Conservation (phyloP, 1,284 basidiomycete species). For the Hemileccinum hortonii region DNA sequence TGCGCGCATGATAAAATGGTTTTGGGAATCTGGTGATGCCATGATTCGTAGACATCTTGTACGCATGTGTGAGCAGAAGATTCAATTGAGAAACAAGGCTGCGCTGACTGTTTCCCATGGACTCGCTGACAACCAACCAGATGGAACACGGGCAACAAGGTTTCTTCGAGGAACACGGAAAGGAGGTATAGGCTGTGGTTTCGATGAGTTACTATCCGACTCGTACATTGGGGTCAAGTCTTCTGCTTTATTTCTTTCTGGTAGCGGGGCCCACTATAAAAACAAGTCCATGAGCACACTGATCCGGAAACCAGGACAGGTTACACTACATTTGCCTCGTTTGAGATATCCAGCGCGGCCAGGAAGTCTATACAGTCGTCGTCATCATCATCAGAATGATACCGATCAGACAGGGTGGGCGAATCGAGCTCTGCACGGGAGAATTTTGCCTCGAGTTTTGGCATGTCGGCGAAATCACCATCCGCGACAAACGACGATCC, state of each 20-base stretch:
- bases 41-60: conserved; percentile 16
- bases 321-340: conserved; percentile 29
- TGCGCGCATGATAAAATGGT: conserved; percentile 20
- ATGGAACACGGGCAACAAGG: conserved; percentile 22
- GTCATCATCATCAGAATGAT: conserved; percentile 20
- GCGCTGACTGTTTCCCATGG: conserved; percentile 24
- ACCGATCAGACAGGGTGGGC: neutral
- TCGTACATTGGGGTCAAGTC: conserved; percentile 26
- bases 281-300: conserved; percentile 6
- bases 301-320: neutral
- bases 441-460: conserved; percentile 9
- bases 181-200: conserved; percentile 6
- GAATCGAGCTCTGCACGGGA: conserved; percentile 2
- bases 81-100: neutral
- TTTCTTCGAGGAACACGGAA: conserved; percentile 14
- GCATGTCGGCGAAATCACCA: neutral
- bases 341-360: conserved; percentile 30
- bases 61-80: neutral
- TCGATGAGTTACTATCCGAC: neutral
- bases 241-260: conserved; percentile 33
- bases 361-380: conserved; percentile 24
- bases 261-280: conserved; percentile 25
- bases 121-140: conserved; percentile 13
- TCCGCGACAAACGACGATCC: too few species aligned
- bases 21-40: conserved; percentile 26